A percentile compares a stretch with the other conserved stretches of the same genome.
These are phyloP conservation scores for Stemphylium beticola DNA, from an alignment of 2,329 filamentous ascomycete species.

Conservation along the genomic window DNA sequence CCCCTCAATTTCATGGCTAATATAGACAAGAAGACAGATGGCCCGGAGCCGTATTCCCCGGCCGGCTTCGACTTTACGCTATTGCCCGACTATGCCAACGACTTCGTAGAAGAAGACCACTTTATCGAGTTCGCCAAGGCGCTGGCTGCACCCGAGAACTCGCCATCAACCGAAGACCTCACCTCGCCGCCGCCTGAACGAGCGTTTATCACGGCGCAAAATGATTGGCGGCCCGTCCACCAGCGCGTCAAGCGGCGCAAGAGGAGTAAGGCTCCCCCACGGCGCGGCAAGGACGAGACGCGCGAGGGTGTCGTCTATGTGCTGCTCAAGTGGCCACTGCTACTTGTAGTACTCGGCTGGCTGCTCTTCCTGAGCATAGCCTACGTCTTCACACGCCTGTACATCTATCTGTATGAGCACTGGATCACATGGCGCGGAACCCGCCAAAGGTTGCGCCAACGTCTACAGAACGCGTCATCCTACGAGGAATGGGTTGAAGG, in stretches of 20 bases:
- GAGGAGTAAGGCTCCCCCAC: slow-evolving; percentile 48
- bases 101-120: slow-evolving; percentile 77
- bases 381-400: slow-evolving; percentile 83
- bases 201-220: slow-evolving; percentile 83
- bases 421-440: slow-evolving; percentile 87
- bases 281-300: slow-evolving; percentile 79
- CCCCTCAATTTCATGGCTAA: slow-evolving; percentile 48
- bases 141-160: slow-evolving; percentile 78
- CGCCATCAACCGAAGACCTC: slow-evolving; percentile 67
- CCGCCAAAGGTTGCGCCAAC: slow-evolving; percentile 72
- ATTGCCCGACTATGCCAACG: slow-evolving; percentile 79
- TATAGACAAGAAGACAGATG: slow-evolving; percentile 54
- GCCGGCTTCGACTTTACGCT: slow-evolving; percentile 71
- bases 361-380: slow-evolving; percentile 72
- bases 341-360: slow-evolving; percentile 82
- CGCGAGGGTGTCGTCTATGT: slow-evolving; percentile 91
- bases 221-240: slow-evolving; percentile 92
- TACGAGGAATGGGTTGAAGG: slow-evolving; percentile 85
- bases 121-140: slow-evolving; percentile 80
- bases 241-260: slow-evolving; percentile 65
- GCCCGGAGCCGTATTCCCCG: slow-evolving; percentile 65
- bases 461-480: slow-evolving; percentile 72
- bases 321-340: slow-evolving; percentile 88
- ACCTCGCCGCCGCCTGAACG: slow-evolving; percentile 51
- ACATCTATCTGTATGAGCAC: slow-evolving; percentile 93